Conservation (phyloP, 768 basidiomycete species). For the Trametopsis cervina region DNA sequence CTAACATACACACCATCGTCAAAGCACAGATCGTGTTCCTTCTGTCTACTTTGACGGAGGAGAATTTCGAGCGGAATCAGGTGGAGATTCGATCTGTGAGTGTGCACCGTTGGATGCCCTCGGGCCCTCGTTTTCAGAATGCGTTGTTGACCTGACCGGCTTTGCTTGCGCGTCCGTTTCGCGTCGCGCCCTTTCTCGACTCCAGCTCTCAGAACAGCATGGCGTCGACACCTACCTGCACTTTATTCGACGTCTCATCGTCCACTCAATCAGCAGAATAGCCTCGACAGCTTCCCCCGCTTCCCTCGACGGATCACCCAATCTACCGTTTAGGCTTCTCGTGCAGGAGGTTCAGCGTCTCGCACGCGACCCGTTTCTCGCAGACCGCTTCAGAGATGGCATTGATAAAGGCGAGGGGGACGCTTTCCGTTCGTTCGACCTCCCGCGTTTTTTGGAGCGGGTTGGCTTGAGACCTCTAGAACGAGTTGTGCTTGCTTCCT, state of each 20-base stretch:
- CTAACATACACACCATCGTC: constrained; percentile 88
- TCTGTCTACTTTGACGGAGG: constrained; percentile 92
- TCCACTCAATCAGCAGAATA: constrained; percentile 74
- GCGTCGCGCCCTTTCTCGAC: constrained; percentile 9
- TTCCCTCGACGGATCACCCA: constrained; percentile 66
- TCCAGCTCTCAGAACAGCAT: constrained; percentile 92
- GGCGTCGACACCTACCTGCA: constrained; percentile 96
- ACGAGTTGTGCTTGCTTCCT: constrained; percentile 67
- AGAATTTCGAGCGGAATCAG: constrained; percentile 93
- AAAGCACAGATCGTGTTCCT: constrained; percentile 98
- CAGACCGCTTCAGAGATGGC: constrained; percentile 86
- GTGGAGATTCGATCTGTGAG: constrained; percentile 91
- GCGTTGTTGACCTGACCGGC: constrained; percentile 6
- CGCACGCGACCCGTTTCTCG: constrained; percentile 83
- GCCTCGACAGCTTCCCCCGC: constrained; percentile 51
- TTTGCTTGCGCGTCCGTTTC: constrained; percentile 5
- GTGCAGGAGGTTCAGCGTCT: constrained; percentile 86
- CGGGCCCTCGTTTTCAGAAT: background rate
- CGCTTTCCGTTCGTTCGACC: constrained; percentile 76
- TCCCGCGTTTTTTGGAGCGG: constrained; percentile 76
- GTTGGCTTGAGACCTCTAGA: constrained; percentile 76
- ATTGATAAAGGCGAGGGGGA: constrained; percentile 86
- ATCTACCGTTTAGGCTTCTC: constrained; percentile 77
- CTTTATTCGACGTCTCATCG: constrained; percentile 93
- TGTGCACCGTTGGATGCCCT: constrained; percentile 15